Evolutionary conservation across 805 yeast genomes (phyloP).

Genomic region (Candida maesae): DNA sequence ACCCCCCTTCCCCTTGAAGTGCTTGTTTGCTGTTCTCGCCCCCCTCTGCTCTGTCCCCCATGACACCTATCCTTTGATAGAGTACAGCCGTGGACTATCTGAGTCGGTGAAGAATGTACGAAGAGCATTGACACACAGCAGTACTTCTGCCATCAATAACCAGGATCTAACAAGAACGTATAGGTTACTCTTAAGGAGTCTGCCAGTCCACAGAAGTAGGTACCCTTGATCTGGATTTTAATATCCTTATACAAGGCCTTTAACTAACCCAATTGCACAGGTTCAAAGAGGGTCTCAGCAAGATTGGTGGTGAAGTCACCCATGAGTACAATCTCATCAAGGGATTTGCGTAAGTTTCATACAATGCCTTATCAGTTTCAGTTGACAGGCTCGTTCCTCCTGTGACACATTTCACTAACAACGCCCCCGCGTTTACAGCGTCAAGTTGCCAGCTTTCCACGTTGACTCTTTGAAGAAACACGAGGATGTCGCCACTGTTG

Average conservation of each 20-base stretch:
- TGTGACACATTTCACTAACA: no score
- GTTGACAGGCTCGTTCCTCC: no score
- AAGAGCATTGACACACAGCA: no score
- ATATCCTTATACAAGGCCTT: neutral
- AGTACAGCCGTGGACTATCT: no score
- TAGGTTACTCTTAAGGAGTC: slow-evolving; percentile 39
- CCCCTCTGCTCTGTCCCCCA: no score
- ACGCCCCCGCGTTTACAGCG: slow-evolving; percentile 18
- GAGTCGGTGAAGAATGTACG: no score
- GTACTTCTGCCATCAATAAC: no score
- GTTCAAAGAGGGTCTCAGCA: slow-evolving; percentile 45
- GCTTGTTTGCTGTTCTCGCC: no score
- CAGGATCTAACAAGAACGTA: slow-evolving; percentile 5
- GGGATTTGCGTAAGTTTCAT: slow-evolving; percentile 43
- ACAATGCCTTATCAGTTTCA: neutral
- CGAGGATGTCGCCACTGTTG: slow-evolving; percentile 53
- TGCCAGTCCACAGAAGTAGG: slow-evolving; percentile 30
- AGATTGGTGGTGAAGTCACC: slow-evolving; percentile 57
- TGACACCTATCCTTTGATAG: no score
- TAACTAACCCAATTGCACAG: slow-evolving; percentile 26
- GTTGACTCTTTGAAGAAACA: slow-evolving; percentile 42
- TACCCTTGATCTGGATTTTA: neutral
- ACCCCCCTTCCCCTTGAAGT: neutral
- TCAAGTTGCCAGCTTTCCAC: slow-evolving; percentile 52
- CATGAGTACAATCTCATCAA: slow-evolving; percentile 63